Conservation (phyloP, 2,329 filamentous ascomycete genomes). For the Botrytis deweyae region DNA sequence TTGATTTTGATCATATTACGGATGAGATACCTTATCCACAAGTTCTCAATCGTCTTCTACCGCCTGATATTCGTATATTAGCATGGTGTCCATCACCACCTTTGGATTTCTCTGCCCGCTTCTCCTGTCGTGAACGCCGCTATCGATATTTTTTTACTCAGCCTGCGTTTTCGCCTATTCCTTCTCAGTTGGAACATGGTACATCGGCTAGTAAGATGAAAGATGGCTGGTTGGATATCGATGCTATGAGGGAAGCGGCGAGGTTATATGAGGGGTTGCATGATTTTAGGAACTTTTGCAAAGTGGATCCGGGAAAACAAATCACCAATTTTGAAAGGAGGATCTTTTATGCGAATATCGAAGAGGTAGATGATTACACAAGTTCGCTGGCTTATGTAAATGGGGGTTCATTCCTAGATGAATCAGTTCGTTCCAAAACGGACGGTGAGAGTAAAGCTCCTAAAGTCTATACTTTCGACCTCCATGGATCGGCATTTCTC, state of each 20-base stretch:
- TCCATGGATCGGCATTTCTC: slow-evolving; percentile 88
- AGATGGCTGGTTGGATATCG: slow-evolving; percentile 83
- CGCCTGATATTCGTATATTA: slow-evolving; percentile 82
- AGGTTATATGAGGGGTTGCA: slow-evolving; percentile 77
- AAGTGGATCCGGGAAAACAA: slow-evolving; percentile 86
- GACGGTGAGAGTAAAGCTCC: slow-evolving; percentile 36
- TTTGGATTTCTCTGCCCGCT: slow-evolving; percentile 80
- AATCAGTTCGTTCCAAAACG: background rate
- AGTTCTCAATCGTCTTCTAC: slow-evolving; percentile 82
- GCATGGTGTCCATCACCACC: slow-evolving; percentile 90
- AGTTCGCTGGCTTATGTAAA: slow-evolving; percentile 57
- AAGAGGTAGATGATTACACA: slow-evolving; percentile 59
- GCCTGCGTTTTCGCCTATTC: slow-evolving; percentile 74
- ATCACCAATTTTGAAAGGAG: slow-evolving; percentile 77
- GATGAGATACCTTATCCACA: slow-evolving; percentile 85
- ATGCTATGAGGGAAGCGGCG: slow-evolving; percentile 80
- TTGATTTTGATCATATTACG: slow-evolving; percentile 63
- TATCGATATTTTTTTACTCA: slow-evolving; percentile 99
- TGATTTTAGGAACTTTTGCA: slow-evolving; percentile 97
- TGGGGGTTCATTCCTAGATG: slow-evolving; percentile 17
- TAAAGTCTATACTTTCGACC: slow-evolving; percentile 82
- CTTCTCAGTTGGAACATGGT: slow-evolving; percentile 49
- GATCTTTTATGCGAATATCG: slow-evolving; percentile 79
- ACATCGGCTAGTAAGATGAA: slow-evolving; percentile 42
- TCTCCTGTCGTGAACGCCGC: slow-evolving; percentile 85